Conservation (phyloP, 2,329 filamentous ascomycete genomes). For the Fusarium sarcochroum region DNA sequence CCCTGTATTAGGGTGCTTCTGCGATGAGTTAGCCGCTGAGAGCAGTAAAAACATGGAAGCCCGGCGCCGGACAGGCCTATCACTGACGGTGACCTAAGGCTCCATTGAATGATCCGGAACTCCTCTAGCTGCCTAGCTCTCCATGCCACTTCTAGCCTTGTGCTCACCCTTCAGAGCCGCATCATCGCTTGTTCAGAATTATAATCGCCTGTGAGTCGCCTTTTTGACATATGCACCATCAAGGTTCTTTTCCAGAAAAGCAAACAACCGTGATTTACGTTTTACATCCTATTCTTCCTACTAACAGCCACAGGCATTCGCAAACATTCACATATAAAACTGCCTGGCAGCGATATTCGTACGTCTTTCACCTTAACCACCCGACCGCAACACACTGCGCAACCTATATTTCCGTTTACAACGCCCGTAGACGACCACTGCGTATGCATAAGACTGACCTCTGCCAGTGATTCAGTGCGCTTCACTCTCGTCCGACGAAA, state of each 20-base stretch:
- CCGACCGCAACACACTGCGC: slow-evolving; percentile 17
- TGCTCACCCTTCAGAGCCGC: slow-evolving; percentile 28
- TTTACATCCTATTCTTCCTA: neutral
- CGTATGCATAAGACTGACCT: slow-evolving; percentile 10
- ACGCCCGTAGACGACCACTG: neutral
- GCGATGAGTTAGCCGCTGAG: slow-evolving; percentile 1
- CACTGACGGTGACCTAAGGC: slow-evolving; percentile 20
- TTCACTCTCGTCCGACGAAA: neutral
- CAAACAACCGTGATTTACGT: neutral
- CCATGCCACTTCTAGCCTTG: slow-evolving; percentile 30
- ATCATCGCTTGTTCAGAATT: slow-evolving; percentile 32
- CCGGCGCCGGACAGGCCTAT: neutral
- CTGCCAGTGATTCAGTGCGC: slow-evolving; percentile 7
- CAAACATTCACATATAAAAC: slow-evolving; percentile 1
- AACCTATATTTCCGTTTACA: neutral
- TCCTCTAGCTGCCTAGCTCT: slow-evolving; percentile 36
- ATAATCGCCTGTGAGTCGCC: slow-evolving; percentile 20
- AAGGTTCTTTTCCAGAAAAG: slow-evolving; percentile 26
- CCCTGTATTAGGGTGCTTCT: slow-evolving; percentile 15
- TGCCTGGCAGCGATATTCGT: slow-evolving; percentile 20
- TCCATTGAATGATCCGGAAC: slow-evolving; percentile 8
- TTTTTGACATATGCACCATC: slow-evolving; percentile 23
- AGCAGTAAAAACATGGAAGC: neutral
- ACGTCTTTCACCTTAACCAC: slow-evolving; percentile 28
- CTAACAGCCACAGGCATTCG: slow-evolving; percentile 27